Base-by-base conservation (phyloP, 768 basidiomycete species). In the Amanita fuliginea region DNA sequence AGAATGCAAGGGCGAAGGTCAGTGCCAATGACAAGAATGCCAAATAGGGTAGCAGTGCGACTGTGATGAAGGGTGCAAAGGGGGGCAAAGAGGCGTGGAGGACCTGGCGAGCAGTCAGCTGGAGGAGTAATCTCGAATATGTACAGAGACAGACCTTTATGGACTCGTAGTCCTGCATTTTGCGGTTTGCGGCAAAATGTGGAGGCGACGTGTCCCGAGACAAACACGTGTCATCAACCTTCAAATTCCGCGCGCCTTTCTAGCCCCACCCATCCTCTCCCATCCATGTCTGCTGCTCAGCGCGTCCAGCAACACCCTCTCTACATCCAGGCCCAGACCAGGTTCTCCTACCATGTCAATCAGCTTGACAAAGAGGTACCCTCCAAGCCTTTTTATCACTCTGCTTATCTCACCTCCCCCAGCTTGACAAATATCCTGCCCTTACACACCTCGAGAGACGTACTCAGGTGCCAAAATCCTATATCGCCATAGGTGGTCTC, bases 321-420 rank as follows among this genome's bases (percentile, higher is more conserved):
- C 59, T 81, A 84, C 71, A 57, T 86, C 59, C 87, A 94, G 68
- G 90, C 80, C 21, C 82, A 86, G 69, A 82, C 78, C 64, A 87
- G 85, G 74, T 86, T 81, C 54, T 73, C 74, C 58, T 78, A 84
- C 70, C 90, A 96, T 64, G 68, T 90, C 61, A 70, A 64, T 67
- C 87, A 94, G 74, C 85, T 98, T 61, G 95, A 98, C 75, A 96
- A 96, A 67, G 94, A 98, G 86, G 94, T 92, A 39, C 34, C 78
- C 70, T 1, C 32, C 32, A 8, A 16, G 35, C 32, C 39, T 45
- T 46, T 47, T 43, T 42, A 24, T 9, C 52, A 22, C 19, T 6
- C 30, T 44, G 43, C 54, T 58, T 34, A 51, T 52, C 35, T 40
- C 53, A 33, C 24, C 47, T 39, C 33, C 44, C 47, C 13, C 60